Evolutionary conservation across 139 green algal species (phyloP).

Genomic region (Pleodorina starrii): DNA sequence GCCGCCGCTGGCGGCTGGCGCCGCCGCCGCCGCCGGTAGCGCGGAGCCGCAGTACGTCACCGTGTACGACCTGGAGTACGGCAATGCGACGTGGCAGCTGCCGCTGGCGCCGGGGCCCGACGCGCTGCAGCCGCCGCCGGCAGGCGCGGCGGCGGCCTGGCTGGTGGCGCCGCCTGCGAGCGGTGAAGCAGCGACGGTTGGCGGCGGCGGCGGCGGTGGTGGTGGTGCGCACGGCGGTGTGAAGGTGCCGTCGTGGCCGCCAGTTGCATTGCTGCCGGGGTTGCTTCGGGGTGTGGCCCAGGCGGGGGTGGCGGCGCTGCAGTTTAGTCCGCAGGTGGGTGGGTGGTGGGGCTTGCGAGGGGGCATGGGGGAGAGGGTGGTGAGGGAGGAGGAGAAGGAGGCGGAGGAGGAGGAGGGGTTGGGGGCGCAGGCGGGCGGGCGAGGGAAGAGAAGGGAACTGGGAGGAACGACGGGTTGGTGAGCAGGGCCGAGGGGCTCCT

Average conservation of each 20-base stretch:
- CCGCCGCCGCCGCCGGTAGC: background rate
- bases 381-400: too few species aligned
- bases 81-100: slow-evolving; percentile 38
- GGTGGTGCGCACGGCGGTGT: too few species aligned
- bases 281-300: background rate
- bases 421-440: too few species aligned
- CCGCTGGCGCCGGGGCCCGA: slow-evolving; percentile 26
- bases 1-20: background rate
- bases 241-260: background rate
- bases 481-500: too few species aligned
- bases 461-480: too few species aligned
- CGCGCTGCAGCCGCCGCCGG: background rate
- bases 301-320: slow-evolving; percentile 19
- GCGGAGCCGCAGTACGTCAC: background rate
- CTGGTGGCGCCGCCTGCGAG: background rate
- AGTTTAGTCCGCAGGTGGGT: slow-evolving; percentile 40
- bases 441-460: too few species aligned
- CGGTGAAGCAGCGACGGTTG: background rate
- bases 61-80: slow-evolving; percentile 46
- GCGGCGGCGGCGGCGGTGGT: background rate
- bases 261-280: background rate
- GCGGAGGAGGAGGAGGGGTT: too few species aligned
- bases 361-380: background rate
- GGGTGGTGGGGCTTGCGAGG: background rate
- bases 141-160: background rate